These are phyloP conservation scores for Venustampulla echinocandica DNA, from an alignment of 495 filamentous ascomycete species.

Conservation along the genomic window DNA sequence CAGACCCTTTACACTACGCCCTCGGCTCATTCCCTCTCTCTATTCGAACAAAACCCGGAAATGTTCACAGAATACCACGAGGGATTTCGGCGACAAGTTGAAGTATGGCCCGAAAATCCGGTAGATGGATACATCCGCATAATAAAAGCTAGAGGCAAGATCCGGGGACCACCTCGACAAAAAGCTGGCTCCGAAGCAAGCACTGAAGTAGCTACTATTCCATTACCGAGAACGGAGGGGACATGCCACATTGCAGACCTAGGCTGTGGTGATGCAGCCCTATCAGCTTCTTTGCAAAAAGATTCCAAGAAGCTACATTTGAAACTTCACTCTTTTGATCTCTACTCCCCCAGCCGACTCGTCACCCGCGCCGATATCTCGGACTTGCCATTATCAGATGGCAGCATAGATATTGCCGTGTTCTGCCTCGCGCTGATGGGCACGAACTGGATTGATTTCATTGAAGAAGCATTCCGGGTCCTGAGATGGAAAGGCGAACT, in stretches of 20 bases:
- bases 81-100: slow-evolving; percentile 89
- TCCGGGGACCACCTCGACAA: slow-evolving; percentile 11
- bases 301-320: slow-evolving; percentile 53
- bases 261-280: slow-evolving; percentile 70
- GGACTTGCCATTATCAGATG: slow-evolving; percentile 62
- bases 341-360: slow-evolving; percentile 47
- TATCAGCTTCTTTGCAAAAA: slow-evolving; percentile 47
- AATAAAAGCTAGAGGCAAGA: slow-evolving; percentile 32
- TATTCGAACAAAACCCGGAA: slow-evolving; percentile 74
- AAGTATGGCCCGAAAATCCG: slow-evolving; percentile 91
- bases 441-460: slow-evolving; percentile 92
- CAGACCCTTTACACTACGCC: slow-evolving; percentile 90
- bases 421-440: slow-evolving; percentile 98
- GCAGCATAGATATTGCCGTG: slow-evolving; percentile 71
- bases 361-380: slow-evolving; percentile 86
- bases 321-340: slow-evolving; percentile 57
- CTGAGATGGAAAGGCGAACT: slow-evolving; percentile 87
- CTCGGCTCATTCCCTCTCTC: slow-evolving; percentile 63
- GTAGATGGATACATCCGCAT: slow-evolving; percentile 70
- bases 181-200: not conserved
- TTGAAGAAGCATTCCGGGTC: slow-evolving; percentile 89
- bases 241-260: slow-evolving; percentile 74
- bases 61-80: slow-evolving; percentile 92
- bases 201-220: slow-evolving; percentile 18
- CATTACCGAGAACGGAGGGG: slow-evolving; percentile 44